phyloP scores from a whole-genome alignment of 768 basidiomycete genomes.

The Gymnopilus junonius region DNA sequence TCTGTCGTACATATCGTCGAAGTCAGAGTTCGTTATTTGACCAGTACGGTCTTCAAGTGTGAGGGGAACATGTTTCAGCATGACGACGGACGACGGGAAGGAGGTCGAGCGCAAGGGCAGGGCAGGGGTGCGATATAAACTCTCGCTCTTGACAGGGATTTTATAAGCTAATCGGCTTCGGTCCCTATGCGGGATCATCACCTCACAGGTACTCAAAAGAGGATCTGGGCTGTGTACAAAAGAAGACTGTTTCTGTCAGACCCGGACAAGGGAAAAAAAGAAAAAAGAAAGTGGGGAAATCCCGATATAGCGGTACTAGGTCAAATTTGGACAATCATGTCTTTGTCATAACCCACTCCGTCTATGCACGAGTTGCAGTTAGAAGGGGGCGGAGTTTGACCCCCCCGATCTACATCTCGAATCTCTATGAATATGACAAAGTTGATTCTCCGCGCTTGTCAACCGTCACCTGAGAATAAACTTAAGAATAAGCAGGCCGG shows the following conservation, averaged over 20 bases:
- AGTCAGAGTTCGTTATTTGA: conserved; percentile 58
- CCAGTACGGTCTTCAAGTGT: conserved; percentile 75
- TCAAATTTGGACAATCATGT: conserved; percentile 11
- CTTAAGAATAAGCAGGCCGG: conserved; percentile 11
- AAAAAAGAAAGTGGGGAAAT: conserved; percentile 14
- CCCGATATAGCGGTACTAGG: conserved; percentile 15
- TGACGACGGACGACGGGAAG: not conserved
- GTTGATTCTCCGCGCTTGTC: not conserved
- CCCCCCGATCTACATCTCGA: not conserved
- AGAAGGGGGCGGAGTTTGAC: not conserved
- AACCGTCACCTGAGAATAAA: conserved; percentile 14
- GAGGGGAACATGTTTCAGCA: conserved; percentile 45
- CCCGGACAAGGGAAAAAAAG: not conserved
- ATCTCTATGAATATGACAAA: not conserved
- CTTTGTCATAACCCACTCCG: conserved; percentile 6
- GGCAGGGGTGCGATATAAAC: not conserved
- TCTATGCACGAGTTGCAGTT: not conserved
- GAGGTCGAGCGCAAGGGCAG: not conserved
- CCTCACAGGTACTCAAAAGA: conserved; percentile 18
- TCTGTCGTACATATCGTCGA: conserved; percentile 80
- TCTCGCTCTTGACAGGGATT: not conserved
- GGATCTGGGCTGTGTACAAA: conserved; percentile 18
- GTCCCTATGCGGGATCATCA: conserved; percentile 22
- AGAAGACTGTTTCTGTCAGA: conserved; percentile 22
- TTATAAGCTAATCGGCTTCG: conserved; percentile 20